phyloP scores from a whole-genome alignment of 768 basidiomycete genomes.

The Tricholoma flavovirens region DNA sequence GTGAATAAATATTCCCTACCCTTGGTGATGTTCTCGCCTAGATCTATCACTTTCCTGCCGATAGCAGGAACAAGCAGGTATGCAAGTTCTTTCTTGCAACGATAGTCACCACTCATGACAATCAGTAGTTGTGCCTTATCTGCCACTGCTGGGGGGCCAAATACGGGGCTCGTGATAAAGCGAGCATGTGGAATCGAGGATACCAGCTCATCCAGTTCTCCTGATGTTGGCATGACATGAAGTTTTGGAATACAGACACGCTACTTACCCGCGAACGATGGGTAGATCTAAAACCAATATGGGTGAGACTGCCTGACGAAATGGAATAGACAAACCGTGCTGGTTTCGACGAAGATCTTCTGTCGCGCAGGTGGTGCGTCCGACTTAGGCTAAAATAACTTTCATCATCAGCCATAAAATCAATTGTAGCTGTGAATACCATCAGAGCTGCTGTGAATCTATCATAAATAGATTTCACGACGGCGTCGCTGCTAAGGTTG shows the following conservation, averaged over 20 bases:
- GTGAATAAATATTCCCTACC: constrained; percentile 31
- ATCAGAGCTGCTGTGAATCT: constrained; percentile 54
- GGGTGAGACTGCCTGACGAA: not conserved
- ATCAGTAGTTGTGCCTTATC: constrained; percentile 61
- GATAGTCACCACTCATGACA: constrained; percentile 74
- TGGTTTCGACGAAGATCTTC: constrained; percentile 83
- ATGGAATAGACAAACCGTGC: constrained; percentile 51
- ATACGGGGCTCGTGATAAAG: constrained; percentile 74
- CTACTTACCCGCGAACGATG: constrained; percentile 39
- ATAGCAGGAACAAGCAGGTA: constrained; percentile 76
- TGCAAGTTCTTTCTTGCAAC: constrained; percentile 75
- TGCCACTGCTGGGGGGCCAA: constrained; percentile 66
- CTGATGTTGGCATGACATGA: constrained; percentile 24
- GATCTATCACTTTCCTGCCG: constrained; percentile 70
- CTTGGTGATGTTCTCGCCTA: constrained; percentile 84
- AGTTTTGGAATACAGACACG: not conserved
- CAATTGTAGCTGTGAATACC: constrained; percentile 29
- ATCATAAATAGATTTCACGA: constrained; percentile 57
- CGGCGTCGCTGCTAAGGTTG: constrained; percentile 66
- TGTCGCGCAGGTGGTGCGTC: constrained; percentile 37
- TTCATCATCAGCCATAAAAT: constrained; percentile 3
- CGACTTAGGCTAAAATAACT: constrained; percentile 27
- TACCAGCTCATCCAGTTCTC: constrained; percentile 64
- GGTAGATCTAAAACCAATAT: constrained; percentile 42
- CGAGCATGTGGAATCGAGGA: constrained; percentile 51